A percentile compares a stretch with the other conserved stretches of the same genome.
phyloP scores from a whole-genome alignment of 441 rosid species.

The Biscutella auriculata region DNA sequence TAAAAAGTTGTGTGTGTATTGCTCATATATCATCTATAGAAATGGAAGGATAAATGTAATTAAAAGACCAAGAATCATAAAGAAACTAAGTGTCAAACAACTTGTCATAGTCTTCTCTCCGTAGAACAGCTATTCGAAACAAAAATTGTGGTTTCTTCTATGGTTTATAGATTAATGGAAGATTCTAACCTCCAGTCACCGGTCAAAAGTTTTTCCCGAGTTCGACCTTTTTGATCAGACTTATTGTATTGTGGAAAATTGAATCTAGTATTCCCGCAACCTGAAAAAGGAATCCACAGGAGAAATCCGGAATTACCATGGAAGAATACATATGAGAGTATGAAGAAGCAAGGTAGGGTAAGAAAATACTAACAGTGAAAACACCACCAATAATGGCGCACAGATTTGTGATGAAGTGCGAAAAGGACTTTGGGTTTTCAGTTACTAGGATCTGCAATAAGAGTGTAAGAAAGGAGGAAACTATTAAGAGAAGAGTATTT shows the following conservation, averaged over 20 bases:
- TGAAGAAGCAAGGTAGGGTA: neutral
- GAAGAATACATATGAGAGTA: neutral
- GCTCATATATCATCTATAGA: neutral
- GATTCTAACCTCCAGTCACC: slow-evolving; percentile 15
- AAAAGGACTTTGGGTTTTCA: slow-evolving; percentile 74
- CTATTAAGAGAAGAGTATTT: neutral
- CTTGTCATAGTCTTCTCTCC: neutral
- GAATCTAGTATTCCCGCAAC: slow-evolving; percentile 97
- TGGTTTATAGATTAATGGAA: slow-evolving; percentile 19
- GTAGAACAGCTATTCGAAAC: slow-evolving; percentile 6
- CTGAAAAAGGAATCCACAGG: slow-evolving; percentile 34
- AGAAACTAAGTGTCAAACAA: slow-evolving; percentile 7
- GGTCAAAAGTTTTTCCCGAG: slow-evolving; percentile 79
- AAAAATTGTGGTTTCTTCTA: slow-evolving; percentile 18
- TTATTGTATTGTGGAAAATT: slow-evolving; percentile 67
- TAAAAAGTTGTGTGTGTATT: slow-evolving; percentile 8
- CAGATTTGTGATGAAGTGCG: slow-evolving; percentile 87
- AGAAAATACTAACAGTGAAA: slow-evolving; percentile 70
- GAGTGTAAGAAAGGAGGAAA: neutral
- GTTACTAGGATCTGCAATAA: slow-evolving; percentile 62
- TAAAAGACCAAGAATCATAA: neutral
- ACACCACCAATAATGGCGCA: slow-evolving; percentile 98
- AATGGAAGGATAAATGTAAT: neutral
- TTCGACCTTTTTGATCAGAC: slow-evolving; percentile 77
- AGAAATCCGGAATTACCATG: neutral